These are phyloP conservation scores for Lichina pygmaea DNA, from an alignment of 495 filamentous ascomycete species.

Conservation along the genomic window DNA sequence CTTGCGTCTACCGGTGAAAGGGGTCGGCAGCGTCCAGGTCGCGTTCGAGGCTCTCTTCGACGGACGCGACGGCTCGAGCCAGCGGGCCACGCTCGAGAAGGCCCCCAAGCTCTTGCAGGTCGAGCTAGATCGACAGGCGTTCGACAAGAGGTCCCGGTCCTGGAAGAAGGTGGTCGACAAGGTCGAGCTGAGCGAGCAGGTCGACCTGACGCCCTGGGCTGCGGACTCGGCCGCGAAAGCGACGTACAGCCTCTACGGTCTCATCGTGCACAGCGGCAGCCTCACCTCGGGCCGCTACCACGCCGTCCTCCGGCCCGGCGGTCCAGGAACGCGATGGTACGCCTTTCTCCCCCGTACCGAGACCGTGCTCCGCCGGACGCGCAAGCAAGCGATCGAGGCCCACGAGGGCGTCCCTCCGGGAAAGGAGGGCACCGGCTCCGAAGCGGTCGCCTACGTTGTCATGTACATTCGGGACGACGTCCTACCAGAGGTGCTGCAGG, in stretches of 20 bases:
- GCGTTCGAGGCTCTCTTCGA: conserved; percentile 7
- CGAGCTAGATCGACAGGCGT: conserved; percentile 29
- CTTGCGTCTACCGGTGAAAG: conserved; percentile 8
- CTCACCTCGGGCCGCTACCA: conserved; percentile 34
- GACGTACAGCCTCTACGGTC: conserved; percentile 31
- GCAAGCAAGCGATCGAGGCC: conserved; percentile 24
- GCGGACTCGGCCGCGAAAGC: conserved; percentile 9
- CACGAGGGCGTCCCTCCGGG: conserved; percentile 6
- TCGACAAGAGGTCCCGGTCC: conserved; percentile 21
- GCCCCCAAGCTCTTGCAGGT: conserved; percentile 23
- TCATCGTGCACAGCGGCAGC: conserved; percentile 31
- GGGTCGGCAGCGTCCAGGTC: conserved; percentile 7
- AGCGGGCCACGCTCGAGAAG: not conserved
- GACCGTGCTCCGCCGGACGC: conserved; percentile 26
- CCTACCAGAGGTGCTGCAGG: conserved; percentile 5
- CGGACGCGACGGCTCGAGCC: not conserved
- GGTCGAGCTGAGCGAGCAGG: conserved; percentile 24
- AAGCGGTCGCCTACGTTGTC: conserved; percentile 29
- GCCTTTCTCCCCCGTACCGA: conserved; percentile 27
- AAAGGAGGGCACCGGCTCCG: conserved; percentile 18
- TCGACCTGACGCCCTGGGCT: conserved; percentile 18
- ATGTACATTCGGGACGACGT: conserved; percentile 32
- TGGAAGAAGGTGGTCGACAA: conserved; percentile 32
- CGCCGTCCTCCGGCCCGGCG: conserved; percentile 29
- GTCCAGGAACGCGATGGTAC: conserved; percentile 29